These are phyloP conservation scores for Mycena albidolilacea DNA, from an alignment of 768 basidiomycete genomes.

Conservation along the genomic window DNA sequence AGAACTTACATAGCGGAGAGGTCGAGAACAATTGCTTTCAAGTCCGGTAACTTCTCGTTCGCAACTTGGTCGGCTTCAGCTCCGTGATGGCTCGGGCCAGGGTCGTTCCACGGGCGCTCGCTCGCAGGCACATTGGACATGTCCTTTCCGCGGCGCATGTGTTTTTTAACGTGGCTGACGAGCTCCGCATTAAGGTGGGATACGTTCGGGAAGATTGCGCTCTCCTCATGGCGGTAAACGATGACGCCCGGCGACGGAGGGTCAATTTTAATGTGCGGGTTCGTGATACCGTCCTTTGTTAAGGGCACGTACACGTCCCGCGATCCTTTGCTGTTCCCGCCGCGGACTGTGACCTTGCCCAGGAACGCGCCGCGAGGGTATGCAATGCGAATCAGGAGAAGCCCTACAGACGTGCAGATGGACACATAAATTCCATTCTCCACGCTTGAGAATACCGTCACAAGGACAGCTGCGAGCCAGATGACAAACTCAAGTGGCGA, in stretches of 20 bases:
- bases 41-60: constrained; percentile 71
- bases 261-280: constrained; percentile 78
- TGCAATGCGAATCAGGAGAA: constrained; percentile 90
- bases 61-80: constrained; percentile 62
- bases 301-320: constrained; percentile 93
- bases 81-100: constrained; percentile 73
- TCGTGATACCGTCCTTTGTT: constrained; percentile 69
- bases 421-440: constrained; percentile 95
- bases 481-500: constrained; percentile 94
- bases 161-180: constrained; percentile 84
- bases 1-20: constrained; percentile 82
- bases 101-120: constrained; percentile 96
- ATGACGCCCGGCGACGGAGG: constrained; percentile 90
- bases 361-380: constrained; percentile 93
- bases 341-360: constrained; percentile 80
- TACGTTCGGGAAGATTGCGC: constrained; percentile 88
- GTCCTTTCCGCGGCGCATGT: constrained; percentile 85
- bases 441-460: constrained; percentile 94
- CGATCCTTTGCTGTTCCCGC: constrained; percentile 51
- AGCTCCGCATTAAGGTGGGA: constrained; percentile 78
- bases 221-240: constrained; percentile 94
- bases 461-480: constrained; percentile 88
- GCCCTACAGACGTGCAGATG: constrained; percentile 80
- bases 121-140: constrained; percentile 71
- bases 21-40: constrained; percentile 93